phyloP scores from a whole-genome alignment of 116 monocot species.

The Thalassia testudinum region DNA sequence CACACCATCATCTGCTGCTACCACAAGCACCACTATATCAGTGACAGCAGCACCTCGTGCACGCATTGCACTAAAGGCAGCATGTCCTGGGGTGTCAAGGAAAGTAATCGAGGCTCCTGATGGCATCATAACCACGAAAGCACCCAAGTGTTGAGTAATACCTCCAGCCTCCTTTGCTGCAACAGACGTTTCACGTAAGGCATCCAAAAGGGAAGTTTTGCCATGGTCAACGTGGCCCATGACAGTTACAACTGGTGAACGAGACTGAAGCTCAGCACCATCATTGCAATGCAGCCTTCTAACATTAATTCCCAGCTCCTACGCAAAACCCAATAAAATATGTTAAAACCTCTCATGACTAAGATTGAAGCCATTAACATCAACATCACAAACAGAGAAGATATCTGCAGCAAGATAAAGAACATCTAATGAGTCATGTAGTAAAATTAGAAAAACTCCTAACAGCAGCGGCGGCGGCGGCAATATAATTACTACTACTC shows the following conservation, averaged over 20 bases:
- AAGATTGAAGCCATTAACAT: too few species aligned
- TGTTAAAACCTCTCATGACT: too few species aligned
- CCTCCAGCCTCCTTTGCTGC: conserved; percentile 99
- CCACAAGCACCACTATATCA: conserved; percentile 93
- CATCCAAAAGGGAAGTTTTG: conserved; percentile 93
- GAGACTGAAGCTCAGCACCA: conserved; percentile 49
- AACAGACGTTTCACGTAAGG: conserved; percentile 78
- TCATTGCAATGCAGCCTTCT: conserved; percentile 57
- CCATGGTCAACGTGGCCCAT: conserved; percentile 99
- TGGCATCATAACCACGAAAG: conserved; percentile 86
- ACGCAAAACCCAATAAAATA: too few species aligned
- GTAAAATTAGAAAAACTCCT: too few species aligned
- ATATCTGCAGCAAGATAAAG: too few species aligned
- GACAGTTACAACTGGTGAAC: conserved; percentile 90
- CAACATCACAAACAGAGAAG: too few species aligned
- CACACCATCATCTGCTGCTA: conserved; percentile 97
- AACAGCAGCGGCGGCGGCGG: too few species aligned
- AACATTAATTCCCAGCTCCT: conserved; percentile 87
- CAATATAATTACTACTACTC: too few species aligned
- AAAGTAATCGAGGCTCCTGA: conserved; percentile 93
- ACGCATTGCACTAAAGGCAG: conserved; percentile 98
- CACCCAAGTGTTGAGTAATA: conserved; percentile 94
- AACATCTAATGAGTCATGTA: too few species aligned
- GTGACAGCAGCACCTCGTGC: conserved; percentile 97
- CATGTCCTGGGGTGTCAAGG: conserved; percentile 95